Conservation (phyloP, 495 filamentous ascomycete genomes). For the Xylaria castorea region DNA sequence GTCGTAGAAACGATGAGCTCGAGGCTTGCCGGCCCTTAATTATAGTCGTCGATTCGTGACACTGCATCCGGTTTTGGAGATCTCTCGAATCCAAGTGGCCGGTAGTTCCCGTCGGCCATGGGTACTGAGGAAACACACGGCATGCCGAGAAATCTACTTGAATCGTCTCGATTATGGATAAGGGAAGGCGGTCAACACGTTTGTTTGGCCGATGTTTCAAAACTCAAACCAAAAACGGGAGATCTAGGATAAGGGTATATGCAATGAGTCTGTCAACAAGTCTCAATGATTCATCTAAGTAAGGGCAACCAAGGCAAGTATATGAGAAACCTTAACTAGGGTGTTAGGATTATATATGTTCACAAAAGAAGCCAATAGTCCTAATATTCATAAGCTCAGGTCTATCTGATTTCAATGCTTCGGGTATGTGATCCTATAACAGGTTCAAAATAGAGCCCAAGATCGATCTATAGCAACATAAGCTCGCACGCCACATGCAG, state of each 20-base stretch:
- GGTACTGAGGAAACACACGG: neutral
- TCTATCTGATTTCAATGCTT: neutral
- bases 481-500: neutral
- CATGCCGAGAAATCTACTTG: neutral
- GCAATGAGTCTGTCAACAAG: neutral
- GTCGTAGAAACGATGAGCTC: neutral
- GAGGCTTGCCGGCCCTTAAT: neutral
- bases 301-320: constrained; percentile 1
- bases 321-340: neutral
- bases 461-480: neutral
- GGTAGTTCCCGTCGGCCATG: constrained; percentile 19
- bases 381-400: neutral
- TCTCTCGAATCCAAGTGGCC: constrained; percentile 25
- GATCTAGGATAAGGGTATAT: constrained; percentile 2
- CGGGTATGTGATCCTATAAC: neutral
- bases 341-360: neutral
- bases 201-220: neutral
- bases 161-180: neutral
- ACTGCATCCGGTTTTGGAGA: constrained; percentile 12
- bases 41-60: constrained; percentile 9
- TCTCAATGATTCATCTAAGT: neutral
- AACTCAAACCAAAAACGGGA: constrained; percentile 2
- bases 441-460: neutral
- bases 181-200: neutral
- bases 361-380: neutral